phyloP scores from a whole-genome alignment of 2,329 filamentous ascomycete species.

The Chalaropsis ovoidea region DNA sequence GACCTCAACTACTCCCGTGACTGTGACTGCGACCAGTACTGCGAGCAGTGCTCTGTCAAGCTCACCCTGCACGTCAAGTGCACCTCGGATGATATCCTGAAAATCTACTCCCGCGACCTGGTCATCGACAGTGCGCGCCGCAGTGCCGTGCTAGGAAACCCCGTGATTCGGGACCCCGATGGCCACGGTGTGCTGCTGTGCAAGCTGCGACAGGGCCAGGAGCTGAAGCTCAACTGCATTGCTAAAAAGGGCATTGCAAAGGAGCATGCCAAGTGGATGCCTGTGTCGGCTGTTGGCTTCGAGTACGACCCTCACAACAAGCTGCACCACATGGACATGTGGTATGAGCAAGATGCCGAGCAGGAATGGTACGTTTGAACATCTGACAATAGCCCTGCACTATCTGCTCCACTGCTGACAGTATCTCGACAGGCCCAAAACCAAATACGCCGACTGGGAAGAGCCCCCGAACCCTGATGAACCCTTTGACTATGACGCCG shows the following conservation, averaged over 20 bases:
- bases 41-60: constrained; percentile 79
- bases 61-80: constrained; percentile 79
- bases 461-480: constrained; percentile 71
- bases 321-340: constrained; percentile 80
- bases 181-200: constrained; percentile 75
- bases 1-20: constrained; percentile 79
- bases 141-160: constrained; percentile 66
- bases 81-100: constrained; percentile 78
- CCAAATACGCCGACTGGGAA: constrained; percentile 69
- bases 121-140: constrained; percentile 59
- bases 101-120: constrained; percentile 84
- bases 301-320: constrained; percentile 99
- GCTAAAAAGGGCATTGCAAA: constrained; percentile 98
- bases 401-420: neutral
- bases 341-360: constrained; percentile 74
- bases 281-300: constrained; percentile 83
- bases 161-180: constrained; percentile 74
- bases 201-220: constrained; percentile 82
- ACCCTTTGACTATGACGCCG: constrained; percentile 81
- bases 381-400: neutral
- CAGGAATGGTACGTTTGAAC: constrained; percentile 64
- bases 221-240: constrained; percentile 80
- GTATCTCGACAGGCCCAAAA: constrained; percentile 55
- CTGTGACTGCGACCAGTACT: constrained; percentile 93
- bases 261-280: constrained; percentile 97